These are phyloP conservation scores for Podospora comata DNA, from an alignment of 495 filamentous ascomycete genomes.

Conservation along the genomic window DNA sequence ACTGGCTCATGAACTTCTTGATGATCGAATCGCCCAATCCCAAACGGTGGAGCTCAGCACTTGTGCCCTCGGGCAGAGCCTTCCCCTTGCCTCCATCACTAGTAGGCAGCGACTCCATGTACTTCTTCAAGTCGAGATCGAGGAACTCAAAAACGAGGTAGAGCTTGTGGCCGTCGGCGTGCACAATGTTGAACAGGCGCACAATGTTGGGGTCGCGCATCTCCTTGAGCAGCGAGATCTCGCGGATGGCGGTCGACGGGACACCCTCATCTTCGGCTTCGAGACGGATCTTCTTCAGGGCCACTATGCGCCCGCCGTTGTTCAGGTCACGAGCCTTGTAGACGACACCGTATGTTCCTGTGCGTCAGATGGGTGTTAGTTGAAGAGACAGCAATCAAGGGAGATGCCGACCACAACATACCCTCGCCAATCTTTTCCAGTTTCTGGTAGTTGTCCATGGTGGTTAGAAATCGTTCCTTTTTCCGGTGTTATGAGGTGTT, in stretches of 20 bases:
- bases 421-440: constrained; percentile 99
- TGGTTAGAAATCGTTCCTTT: constrained; percentile 8
- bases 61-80: constrained; percentile 76
- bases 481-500: not conserved
- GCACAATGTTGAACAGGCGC: constrained; percentile 87
- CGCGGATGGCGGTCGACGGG: constrained; percentile 92
- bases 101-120: constrained; percentile 95
- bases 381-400: not conserved
- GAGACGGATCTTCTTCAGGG: constrained; percentile 96
- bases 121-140: constrained; percentile 93
- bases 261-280: constrained; percentile 97
- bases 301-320: constrained; percentile 77
- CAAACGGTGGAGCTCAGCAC: constrained; percentile 60
- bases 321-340: constrained; percentile 86
- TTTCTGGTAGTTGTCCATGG: constrained; percentile 99
- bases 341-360: constrained; percentile 89
- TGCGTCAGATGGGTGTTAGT: constrained; percentile 3
- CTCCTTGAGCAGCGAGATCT: constrained; percentile 94
- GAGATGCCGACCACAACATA: constrained; percentile 37
- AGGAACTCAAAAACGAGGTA: constrained; percentile 95
- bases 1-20: constrained; percentile 95
- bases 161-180: constrained; percentile 93
- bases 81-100: constrained; percentile 87
- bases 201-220: constrained; percentile 97
- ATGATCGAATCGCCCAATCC: constrained; percentile 89